phyloP scores from a whole-genome alignment of 805 yeast species.

The Metschnikowia lunata region DNA sequence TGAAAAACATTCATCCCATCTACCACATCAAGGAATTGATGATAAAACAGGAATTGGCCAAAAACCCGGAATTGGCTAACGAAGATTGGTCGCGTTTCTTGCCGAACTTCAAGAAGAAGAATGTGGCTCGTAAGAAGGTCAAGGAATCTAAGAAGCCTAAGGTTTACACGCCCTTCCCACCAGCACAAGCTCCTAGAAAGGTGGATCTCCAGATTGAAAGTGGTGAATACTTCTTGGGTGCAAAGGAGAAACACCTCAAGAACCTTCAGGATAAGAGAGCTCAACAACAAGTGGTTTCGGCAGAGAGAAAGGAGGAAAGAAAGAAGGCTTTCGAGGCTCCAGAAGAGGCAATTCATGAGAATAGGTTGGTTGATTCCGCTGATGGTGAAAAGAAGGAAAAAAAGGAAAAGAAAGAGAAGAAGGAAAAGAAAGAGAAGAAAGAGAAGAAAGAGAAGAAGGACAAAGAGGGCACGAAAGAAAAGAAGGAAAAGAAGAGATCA shows the following conservation, averaged over 20 bases:
- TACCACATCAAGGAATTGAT: constrained; percentile 95
- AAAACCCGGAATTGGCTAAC: constrained; percentile 89
- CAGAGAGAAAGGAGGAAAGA: constrained; percentile 62
- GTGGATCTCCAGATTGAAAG: constrained; percentile 94
- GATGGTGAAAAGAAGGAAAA: constrained; percentile 19
- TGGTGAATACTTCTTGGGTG: constrained; percentile 95
- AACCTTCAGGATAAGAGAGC: constrained; percentile 73
- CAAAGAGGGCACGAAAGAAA: constrained; percentile 19
- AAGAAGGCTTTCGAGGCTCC: constrained; percentile 83
- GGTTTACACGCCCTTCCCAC: constrained; percentile 98
- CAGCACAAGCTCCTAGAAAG: constrained; percentile 94
- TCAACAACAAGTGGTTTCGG: constrained; percentile 68
- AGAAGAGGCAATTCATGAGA: constrained; percentile 59
- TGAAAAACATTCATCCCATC: constrained; percentile 96
- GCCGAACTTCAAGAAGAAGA: constrained; percentile 94
- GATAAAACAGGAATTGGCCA: constrained; percentile 93
- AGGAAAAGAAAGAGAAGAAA: constrained; percentile 21
- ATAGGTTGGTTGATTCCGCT: constrained; percentile 25
- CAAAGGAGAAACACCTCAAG: constrained; percentile 71
- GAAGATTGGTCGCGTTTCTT: constrained; percentile 97
- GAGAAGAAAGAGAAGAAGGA: constrained; percentile 24
- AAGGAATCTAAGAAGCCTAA: constrained; percentile 54
- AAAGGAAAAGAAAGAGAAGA: constrained; percentile 21
- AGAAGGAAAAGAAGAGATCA: constrained; percentile 21
- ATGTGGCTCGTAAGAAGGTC: constrained; percentile 87